Percentiles rank a stretch among this genome's conserved stretches.
Conservation (phyloP, 2,329 filamentous ascomycete species). For the Fusarium xylarioides region DNA sequence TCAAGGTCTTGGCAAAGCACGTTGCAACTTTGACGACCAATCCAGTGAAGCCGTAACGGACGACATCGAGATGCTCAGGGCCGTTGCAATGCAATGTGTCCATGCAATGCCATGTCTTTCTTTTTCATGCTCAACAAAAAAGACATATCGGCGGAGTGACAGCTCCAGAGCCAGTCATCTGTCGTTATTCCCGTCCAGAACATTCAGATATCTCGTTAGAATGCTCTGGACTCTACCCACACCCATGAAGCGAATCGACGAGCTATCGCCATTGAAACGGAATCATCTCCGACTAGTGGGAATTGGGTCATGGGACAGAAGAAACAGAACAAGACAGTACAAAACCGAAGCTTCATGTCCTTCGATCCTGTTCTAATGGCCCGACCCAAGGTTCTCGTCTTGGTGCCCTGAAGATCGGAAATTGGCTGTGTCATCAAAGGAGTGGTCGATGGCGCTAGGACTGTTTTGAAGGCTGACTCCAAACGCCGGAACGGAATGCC, state of each 20-base stretch:
- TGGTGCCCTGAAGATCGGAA: conserved; percentile 34
- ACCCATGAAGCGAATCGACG: not conserved
- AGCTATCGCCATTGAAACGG: conserved; percentile 4
- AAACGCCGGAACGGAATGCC: conserved; percentile 30
- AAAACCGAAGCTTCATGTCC: conserved; percentile 7
- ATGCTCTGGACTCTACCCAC: not conserved
- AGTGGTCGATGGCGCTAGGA: conserved; percentile 34
- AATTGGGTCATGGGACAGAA: not conserved
- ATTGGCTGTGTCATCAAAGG: conserved; percentile 42
- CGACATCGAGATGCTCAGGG: conserved; percentile 27
- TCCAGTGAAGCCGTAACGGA: conserved; percentile 11
- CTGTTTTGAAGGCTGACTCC: conserved; percentile 5
- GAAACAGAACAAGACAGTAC: conserved; percentile 11
- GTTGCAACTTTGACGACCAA: not conserved
- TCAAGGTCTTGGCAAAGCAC: conserved; percentile 18
- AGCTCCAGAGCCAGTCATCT: not conserved
- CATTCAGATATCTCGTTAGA: not conserved
- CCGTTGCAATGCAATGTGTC: conserved; percentile 1
- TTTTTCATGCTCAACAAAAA: conserved; percentile 2
- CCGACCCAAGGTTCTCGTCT: conserved; percentile 5
- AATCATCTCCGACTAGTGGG: not conserved
- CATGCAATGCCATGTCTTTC: conserved; percentile 3
- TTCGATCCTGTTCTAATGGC: not conserved
- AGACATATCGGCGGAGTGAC: not conserved
- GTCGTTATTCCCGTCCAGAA: not conserved